These are phyloP conservation scores for Blastocystis sp. DNA, from an alignment of 352 stramenopile genomes.

Conservation along the genomic window DNA sequence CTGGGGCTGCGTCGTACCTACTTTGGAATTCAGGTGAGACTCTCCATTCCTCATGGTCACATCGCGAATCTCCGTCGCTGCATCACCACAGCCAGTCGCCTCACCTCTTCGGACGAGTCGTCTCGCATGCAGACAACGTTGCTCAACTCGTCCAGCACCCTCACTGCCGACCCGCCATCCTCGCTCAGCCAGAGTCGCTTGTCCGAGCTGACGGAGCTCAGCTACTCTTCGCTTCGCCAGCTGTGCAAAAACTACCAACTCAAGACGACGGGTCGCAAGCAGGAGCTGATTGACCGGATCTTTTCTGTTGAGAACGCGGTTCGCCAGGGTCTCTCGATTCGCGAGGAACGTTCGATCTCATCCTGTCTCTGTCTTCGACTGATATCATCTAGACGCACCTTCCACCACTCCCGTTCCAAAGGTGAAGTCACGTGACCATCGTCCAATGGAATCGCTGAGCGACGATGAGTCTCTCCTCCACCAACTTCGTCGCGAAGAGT, in stretches of 20 bases:
- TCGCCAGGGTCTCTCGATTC: neutral
- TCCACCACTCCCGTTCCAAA: neutral
- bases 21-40: neutral
- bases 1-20: neutral
- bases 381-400: neutral
- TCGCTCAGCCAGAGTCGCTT: neutral
- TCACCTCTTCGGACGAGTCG: neutral
- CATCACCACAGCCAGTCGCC: neutral
- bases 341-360: neutral
- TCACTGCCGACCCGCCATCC: neutral
- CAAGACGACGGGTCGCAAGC: neutral
- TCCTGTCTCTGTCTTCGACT: neutral
- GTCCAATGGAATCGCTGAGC: neutral
- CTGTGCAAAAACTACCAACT: neutral
- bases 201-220: neutral
- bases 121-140: neutral
- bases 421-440: neutral
- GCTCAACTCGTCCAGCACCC: neutral
- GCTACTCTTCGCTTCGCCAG: neutral
- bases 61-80: neutral
- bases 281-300: neutral
- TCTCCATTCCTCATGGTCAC: neutral
- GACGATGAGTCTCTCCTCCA: conserved; percentile 29
- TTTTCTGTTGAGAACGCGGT: neutral
- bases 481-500: conserved; percentile 35